phyloP scores from a whole-genome alignment of 345 rosid genomes.

The Zanthoxylum bungeanum region DNA sequence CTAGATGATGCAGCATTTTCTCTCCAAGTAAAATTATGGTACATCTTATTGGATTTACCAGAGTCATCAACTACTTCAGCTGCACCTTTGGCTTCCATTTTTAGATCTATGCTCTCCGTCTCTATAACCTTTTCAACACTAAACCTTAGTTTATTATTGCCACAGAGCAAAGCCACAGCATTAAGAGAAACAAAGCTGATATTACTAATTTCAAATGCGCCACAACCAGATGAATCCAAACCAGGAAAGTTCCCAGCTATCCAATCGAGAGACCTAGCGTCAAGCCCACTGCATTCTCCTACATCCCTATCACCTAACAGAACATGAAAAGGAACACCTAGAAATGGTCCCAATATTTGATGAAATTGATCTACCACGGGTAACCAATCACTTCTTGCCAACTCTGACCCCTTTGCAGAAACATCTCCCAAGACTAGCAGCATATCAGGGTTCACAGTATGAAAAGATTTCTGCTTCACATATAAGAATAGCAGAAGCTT shows the following conservation, averaged over 20 bases:
- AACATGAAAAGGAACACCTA: slow-evolving; percentile 52
- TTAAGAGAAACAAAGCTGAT: slow-evolving; percentile 61
- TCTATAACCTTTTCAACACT: slow-evolving; percentile 54
- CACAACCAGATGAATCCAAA: slow-evolving; percentile 54
- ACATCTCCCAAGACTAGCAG: slow-evolving; percentile 60
- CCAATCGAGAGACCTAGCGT: slow-evolving; percentile 40
- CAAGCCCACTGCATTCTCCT: slow-evolving; percentile 47
- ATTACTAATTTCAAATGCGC: slow-evolving; percentile 57
- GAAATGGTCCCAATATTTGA: slow-evolving; percentile 40
- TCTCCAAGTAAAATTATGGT: slow-evolving; percentile 33
- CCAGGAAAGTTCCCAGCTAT: slow-evolving; percentile 51
- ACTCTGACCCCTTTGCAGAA: slow-evolving; percentile 45
- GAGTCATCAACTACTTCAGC: slow-evolving; percentile 8
- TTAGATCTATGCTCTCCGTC: slow-evolving; percentile 40
- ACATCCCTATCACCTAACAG: slow-evolving; percentile 58
- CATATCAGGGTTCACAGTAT: slow-evolving; percentile 56
- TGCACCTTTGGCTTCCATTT: slow-evolving; percentile 20
- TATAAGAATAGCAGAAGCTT: neutral
- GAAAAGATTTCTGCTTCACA: slow-evolving; percentile 53
- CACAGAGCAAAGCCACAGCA: slow-evolving; percentile 53
- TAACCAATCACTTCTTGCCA: slow-evolving; percentile 40
- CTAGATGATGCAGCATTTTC: slow-evolving; percentile 35
- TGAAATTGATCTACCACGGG: slow-evolving; percentile 47
- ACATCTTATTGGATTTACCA: slow-evolving; percentile 7
- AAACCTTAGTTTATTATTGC: slow-evolving; percentile 38